Evolutionary conservation across 257 asterid species (phyloP).

Genomic region (Ocimum tenuiflorum): DNA sequence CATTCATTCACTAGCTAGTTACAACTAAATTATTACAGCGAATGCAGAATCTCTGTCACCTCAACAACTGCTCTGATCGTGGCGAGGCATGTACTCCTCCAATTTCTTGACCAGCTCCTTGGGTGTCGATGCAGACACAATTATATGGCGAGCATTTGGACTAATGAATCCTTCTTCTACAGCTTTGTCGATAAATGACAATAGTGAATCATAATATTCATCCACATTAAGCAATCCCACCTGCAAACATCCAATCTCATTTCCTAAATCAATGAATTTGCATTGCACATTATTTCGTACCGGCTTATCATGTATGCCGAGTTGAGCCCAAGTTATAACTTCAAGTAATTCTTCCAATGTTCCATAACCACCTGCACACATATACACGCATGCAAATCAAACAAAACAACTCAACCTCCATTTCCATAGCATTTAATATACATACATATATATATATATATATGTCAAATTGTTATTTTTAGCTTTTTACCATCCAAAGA

Average conservation of each 20-base stretch:
- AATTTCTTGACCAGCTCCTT: conserved; percentile 44
- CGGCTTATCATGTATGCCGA: conserved; percentile 56
- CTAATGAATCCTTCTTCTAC: conserved; percentile 53
- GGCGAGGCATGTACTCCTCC: conserved; percentile 22
- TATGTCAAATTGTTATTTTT: no score
- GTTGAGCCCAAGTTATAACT: conserved; percentile 57
- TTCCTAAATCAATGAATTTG: background rate
- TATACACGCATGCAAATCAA: no score
- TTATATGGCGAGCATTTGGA: conserved; percentile 47
- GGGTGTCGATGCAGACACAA: conserved; percentile 43
- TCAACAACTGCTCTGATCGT: no score
- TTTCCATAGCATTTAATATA: no score
- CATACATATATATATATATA: no score
- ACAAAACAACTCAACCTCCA: no score
- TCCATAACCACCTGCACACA: conserved; percentile 44
- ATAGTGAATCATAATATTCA: conserved; percentile 39
- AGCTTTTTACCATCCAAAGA: no score
- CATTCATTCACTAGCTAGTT: conserved; percentile 36
- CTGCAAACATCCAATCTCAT: conserved; percentile 22
- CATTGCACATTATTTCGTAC: conserved; percentile 8
- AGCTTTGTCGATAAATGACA: conserved; percentile 48
- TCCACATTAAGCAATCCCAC: conserved; percentile 57
- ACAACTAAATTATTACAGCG: conserved; percentile 32
- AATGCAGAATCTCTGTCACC: background rate
- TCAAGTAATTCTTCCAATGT: conserved; percentile 52